Conservation (phyloP, 2,329 filamentous ascomycete species). For the Sporothrix schenckii region DNA sequence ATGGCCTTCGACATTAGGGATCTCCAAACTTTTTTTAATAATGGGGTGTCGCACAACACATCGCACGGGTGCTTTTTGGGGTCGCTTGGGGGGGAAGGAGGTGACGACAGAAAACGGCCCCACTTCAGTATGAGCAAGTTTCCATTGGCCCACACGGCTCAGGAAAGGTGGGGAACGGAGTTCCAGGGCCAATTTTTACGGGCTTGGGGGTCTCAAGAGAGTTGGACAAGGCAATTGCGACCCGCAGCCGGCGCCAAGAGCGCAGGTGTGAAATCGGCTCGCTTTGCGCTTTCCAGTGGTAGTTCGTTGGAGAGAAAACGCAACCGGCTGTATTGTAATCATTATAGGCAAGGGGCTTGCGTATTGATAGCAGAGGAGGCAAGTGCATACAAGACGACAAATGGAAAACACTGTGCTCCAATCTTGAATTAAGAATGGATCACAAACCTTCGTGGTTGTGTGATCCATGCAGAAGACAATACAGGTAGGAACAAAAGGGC, state of each 20-base stretch:
- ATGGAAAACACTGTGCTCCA: neutral
- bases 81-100: conserved; percentile 5
- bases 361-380: conserved; percentile 15
- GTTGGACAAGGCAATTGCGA: conserved; percentile 1
- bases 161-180: conserved; percentile 21
- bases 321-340: conserved; percentile 2
- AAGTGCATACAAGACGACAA: neutral
- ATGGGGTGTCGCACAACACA: conserved; percentile 18
- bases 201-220: neutral
- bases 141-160: conserved; percentile 31
- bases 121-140: conserved; percentile 35
- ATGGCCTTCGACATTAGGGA: neutral
- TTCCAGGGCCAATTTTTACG: neutral
- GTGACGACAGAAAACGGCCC: neutral
- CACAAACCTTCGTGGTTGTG: neutral
- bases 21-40: conserved; percentile 15
- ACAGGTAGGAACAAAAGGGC: neutral
- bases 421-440: neutral
- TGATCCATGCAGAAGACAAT: neutral
- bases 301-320: neutral
- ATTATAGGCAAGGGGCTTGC: neutral
- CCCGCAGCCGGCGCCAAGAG: conserved; percentile 14
- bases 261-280: neutral
- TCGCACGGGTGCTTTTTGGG: conserved; percentile 6
- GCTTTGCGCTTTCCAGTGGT: neutral